Base-by-base conservation (phyloP, 192 early-diverging fungal species). In the Backusella mclennaniae region DNA sequence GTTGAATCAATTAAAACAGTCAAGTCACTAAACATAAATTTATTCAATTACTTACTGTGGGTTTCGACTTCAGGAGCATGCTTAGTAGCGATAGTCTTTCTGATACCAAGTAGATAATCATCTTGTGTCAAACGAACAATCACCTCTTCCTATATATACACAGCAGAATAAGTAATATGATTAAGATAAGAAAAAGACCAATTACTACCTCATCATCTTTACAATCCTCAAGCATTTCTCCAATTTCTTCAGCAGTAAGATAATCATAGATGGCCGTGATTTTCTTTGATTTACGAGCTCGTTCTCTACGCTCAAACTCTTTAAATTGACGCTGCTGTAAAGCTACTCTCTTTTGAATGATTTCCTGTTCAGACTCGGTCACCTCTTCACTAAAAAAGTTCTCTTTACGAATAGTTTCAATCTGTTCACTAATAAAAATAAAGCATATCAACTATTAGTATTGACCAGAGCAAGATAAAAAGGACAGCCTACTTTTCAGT, bases 281-380 rank as follows among this genome's bases (percentile, higher is more conserved):
- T 67, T 94, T 96, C 73, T 83, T 82, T 31, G 91, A 91, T 75
- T 96, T 97, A 73, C 93, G 90, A 41, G 85, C 86, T 78, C 89
- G 92, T 75, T 96, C 96, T 52, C 92, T 89, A 59, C 89, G 85
- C 80, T 96, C 92, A 85, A 90, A 97, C 77, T 94, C 94, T 46
- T 93, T 90, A 86, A 95, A 97, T 90, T 90, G 94, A 74, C 89
- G 89, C 75, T 95, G 96, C 77, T 97, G 96, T 63, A 98, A 86
- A 21, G 92, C 95, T 12, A 98, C 93, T 7, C 96, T 88, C 82
- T 95, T 90, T 78, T 96, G 88, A 82, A 98, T 98, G 76, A 98
- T 95, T 59, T 89, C 89, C 90, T 90, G 89, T 80, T 98, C 96
- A 49, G 93, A 90, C 77, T 93, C 93, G 1, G 96, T 98, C 33